Percentiles rank a stretch among this genome's conserved stretches.
Conservation (phyloP, 768 basidiomycete species). For the Calocera cornea region DNA sequence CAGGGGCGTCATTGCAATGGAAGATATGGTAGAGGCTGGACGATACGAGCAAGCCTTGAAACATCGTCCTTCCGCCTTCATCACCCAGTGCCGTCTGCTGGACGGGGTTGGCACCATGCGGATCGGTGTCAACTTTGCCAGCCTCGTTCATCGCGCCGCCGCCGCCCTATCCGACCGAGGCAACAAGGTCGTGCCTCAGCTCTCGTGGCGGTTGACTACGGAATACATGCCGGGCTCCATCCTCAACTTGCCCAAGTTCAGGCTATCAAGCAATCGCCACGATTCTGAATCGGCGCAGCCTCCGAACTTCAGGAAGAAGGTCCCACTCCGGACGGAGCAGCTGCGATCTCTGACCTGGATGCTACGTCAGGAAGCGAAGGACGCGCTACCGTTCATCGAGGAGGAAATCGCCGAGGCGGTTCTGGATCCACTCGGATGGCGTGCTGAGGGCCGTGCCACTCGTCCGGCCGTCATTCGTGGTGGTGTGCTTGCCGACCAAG, state of each 20-base stretch:
- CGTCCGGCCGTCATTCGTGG: slow-evolving; percentile 63
- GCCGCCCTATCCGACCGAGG: slow-evolving; percentile 55
- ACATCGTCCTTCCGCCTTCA: slow-evolving; percentile 68
- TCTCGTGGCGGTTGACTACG: slow-evolving; percentile 75
- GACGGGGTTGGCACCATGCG: slow-evolving; percentile 54
- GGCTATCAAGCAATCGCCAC: slow-evolving; percentile 56
- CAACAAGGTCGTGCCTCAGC: slow-evolving; percentile 32
- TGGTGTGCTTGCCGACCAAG: slow-evolving; percentile 88
- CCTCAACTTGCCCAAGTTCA: slow-evolving; percentile 48
- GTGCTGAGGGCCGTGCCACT: slow-evolving; percentile 83
- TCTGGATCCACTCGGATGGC: slow-evolving; percentile 76
- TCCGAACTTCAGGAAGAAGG: slow-evolving; percentile 46
- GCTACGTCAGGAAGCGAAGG: slow-evolving; percentile 57
- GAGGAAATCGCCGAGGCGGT: slow-evolving; percentile 90
- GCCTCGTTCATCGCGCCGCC: slow-evolving; percentile 73
- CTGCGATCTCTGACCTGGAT: slow-evolving; percentile 87
- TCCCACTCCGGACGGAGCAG: slow-evolving; percentile 68
- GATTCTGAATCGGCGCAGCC: slow-evolving; percentile 66
- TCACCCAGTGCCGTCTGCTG: slow-evolving; percentile 65
- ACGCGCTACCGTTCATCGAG: slow-evolving; percentile 64
- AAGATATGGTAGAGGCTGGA: slow-evolving; percentile 76
- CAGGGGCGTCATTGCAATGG: slow-evolving; percentile 48
- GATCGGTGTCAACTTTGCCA: slow-evolving; percentile 77
- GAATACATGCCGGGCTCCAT: slow-evolving; percentile 55
- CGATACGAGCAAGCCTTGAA: slow-evolving; percentile 82